Percentiles rank a stretch among this genome's conserved stretches.
Evolutionary conservation across 225 moss, liverwort and hornwort genomes (phyloP).

Genomic region (Neckera pumila): DNA sequence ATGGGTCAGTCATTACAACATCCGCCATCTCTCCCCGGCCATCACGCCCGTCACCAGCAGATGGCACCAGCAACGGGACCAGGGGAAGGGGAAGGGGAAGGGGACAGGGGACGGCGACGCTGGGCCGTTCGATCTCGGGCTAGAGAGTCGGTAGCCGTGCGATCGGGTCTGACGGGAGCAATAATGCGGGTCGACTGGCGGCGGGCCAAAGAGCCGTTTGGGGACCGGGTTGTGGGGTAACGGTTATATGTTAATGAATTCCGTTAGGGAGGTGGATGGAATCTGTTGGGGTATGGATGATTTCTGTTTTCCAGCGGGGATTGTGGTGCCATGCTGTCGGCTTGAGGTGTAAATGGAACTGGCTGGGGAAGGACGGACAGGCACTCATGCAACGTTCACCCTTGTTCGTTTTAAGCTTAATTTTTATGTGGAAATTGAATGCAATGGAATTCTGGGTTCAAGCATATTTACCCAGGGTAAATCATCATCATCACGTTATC

Average conservation of each 20-base stretch:
- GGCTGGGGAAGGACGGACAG: no score
- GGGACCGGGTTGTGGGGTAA: background rate
- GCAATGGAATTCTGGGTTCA: background rate
- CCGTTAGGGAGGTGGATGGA: accelerated
- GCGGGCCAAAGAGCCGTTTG: background rate
- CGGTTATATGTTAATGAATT: background rate
- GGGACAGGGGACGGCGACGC: background rate
- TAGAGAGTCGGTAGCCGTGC: background rate
- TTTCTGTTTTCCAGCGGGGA: background rate
- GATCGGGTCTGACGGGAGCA: background rate
- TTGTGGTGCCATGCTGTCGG: background rate
- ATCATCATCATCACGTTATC: background rate
- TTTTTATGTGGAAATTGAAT: background rate
- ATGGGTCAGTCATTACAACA: background rate
- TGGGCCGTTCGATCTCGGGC: background rate
- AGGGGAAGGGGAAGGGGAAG: background rate
- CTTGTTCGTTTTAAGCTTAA: background rate
- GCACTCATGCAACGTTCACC: slow-evolving; percentile 1
- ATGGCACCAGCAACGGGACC: background rate
- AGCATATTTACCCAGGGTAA: background rate
- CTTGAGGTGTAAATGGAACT: no score
- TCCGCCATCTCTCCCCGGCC: background rate
- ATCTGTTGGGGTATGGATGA: accelerated
- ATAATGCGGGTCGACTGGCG: background rate
- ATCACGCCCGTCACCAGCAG: background rate